phyloP scores from a whole-genome alignment of 2,329 filamentous ascomycete genomes.

The Kalmusia sp. region DNA sequence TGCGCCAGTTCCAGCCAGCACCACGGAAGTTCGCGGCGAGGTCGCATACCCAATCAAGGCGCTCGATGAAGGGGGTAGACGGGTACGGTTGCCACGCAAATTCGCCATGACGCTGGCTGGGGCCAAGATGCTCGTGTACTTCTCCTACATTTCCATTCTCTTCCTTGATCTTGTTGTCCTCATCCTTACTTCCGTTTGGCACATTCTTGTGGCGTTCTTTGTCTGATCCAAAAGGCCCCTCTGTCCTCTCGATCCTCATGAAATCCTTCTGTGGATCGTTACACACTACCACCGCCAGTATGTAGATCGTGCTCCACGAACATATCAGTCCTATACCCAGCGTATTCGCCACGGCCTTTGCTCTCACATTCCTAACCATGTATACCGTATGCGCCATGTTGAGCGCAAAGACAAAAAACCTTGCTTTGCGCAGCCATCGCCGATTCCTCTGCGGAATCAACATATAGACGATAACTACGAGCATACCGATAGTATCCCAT shows the following conservation, averaged over 20 bases:
- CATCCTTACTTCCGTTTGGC: constrained; percentile 2
- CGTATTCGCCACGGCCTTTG: constrained; percentile 58
- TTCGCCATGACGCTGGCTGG: constrained; percentile 38
- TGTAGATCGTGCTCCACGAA: constrained; percentile 63
- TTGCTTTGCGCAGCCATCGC: constrained; percentile 47
- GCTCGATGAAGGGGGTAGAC: constrained; percentile 53
- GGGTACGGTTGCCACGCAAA: constrained; percentile 65
- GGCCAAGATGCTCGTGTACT: constrained; percentile 29
- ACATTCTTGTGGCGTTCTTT: background rate
- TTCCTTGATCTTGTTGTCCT: constrained; percentile 3
- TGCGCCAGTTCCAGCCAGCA: constrained; percentile 66
- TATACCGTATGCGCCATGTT: constrained; percentile 52
- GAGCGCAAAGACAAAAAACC: constrained; percentile 56
- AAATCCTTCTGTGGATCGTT: constrained; percentile 64
- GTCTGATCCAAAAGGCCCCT: constrained; percentile 28
- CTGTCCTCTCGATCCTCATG: constrained; percentile 59
- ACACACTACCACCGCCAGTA: constrained; percentile 59
- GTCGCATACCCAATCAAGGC: constrained; percentile 65
- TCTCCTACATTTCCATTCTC: constrained; percentile 9
- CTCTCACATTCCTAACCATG: constrained; percentile 41
- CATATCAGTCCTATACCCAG: constrained; percentile 63
- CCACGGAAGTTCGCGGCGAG: constrained; percentile 66
- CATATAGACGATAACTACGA: constrained; percentile 57
- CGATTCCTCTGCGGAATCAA: constrained; percentile 57
- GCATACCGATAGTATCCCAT: constrained; percentile 47